These are phyloP conservation scores for Amanita phalloides DNA, from an alignment of 768 basidiomycete species.

Conservation along the genomic window DNA sequence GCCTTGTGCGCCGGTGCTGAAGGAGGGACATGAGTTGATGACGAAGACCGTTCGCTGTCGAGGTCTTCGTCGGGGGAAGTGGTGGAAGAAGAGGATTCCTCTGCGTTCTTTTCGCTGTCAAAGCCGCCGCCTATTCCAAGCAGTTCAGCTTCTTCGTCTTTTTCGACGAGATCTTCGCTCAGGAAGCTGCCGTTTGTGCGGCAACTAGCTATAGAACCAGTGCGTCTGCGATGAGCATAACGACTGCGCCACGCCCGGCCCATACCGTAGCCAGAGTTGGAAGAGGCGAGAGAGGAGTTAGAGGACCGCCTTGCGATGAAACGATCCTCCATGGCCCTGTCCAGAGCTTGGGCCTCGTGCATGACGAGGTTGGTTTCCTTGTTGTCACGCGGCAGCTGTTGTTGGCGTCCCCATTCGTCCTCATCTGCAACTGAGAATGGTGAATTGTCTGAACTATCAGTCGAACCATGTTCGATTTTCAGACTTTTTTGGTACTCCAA, in stretches of 20 bases:
- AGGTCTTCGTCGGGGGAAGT: constrained; percentile 36
- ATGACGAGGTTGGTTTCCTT: constrained; percentile 47
- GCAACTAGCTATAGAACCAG: constrained; percentile 67
- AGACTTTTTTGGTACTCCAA: constrained; percentile 82
- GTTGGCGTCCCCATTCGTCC: constrained; percentile 72
- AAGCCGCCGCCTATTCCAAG: constrained; percentile 63
- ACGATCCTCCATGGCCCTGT: constrained; percentile 83
- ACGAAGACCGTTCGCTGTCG: constrained; percentile 14
- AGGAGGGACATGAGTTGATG: constrained; percentile 28
- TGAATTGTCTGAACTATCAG: constrained; percentile 36
- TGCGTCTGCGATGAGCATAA: constrained; percentile 56
- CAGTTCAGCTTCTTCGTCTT: constrained; percentile 68
- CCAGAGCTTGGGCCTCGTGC: constrained; percentile 73
- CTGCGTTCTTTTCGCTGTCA: constrained; percentile 26
- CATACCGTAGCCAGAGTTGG: constrained; percentile 51
- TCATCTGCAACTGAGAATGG: constrained; percentile 48
- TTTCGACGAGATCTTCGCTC: constrained; percentile 75
- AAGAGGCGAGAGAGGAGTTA: constrained; percentile 47
- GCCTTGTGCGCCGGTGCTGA: constrained; percentile 51
- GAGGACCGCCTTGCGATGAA: constrained; percentile 67
- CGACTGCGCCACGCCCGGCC: constrained; percentile 54
- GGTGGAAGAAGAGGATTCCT: constrained; percentile 21
- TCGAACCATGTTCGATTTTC: constrained; percentile 37
- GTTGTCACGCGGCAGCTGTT: constrained; percentile 50
- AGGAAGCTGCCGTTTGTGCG: constrained; percentile 56